Evolutionary conservation across 306 rosid genomes (phyloP).

Genomic region (Rosa lucieae): DNA sequence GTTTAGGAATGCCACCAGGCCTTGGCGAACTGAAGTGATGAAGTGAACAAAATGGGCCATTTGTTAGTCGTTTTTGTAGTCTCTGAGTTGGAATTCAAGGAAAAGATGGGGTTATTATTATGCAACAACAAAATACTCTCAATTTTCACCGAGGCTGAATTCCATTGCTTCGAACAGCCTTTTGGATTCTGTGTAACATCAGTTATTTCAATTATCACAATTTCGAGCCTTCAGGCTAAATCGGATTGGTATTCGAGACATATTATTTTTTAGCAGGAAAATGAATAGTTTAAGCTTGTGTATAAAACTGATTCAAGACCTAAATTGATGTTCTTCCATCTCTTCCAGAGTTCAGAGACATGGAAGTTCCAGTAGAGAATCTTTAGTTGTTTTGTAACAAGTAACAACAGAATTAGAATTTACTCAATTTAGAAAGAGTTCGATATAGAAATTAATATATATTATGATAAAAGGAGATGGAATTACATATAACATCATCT

Average conservation of each 20-base stretch:
- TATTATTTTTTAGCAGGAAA: too few species aligned
- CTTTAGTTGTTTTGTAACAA: too few species aligned
- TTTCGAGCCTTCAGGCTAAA: too few species aligned
- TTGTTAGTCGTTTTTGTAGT: not conserved
- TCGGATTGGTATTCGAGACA: too few species aligned
- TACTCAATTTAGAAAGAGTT: not conserved
- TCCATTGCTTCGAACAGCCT: not conserved
- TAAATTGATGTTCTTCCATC: not conserved
- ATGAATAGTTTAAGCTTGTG: too few species aligned
- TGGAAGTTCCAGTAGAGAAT: too few species aligned
- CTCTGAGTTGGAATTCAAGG: not conserved
- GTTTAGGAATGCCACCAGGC: constrained; percentile 57
- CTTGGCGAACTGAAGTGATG: constrained; percentile 28
- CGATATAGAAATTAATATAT: not conserved
- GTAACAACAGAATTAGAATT: not conserved
- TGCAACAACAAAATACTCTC: not conserved
- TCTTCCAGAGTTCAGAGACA: not conserved
- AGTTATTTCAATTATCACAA: too few species aligned
- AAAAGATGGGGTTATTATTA: not conserved
- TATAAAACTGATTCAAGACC: too few species aligned
- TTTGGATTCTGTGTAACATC: not conserved
- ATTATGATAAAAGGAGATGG: not conserved
- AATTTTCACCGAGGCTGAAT: constrained; percentile 1
- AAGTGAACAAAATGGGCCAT: not conserved
- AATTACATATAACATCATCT: not conserved